These are phyloP conservation scores for Tephrocybe sp. DNA, from an alignment of 768 basidiomycete species.

Conservation along the genomic window DNA sequence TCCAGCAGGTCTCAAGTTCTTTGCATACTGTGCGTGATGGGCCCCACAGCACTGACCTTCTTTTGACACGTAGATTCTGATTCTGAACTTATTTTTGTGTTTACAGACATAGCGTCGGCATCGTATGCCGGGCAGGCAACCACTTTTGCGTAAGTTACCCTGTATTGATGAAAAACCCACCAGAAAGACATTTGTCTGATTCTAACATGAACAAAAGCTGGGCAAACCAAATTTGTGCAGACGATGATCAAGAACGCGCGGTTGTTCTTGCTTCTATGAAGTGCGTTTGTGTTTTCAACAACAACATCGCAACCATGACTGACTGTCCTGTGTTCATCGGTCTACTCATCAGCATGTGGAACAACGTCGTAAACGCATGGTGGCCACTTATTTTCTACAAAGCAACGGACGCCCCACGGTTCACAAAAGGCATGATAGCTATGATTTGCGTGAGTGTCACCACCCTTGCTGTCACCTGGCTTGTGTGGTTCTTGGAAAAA, in stretches of 20 bases:
- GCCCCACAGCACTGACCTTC: not conserved
- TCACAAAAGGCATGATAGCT: constrained; percentile 66
- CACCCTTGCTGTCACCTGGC: constrained; percentile 52
- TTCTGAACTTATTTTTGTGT: not conserved
- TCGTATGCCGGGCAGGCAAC: constrained; percentile 75
- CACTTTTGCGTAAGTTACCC: constrained; percentile 58
- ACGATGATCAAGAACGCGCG: constrained; percentile 67
- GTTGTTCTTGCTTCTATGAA: constrained; percentile 79
- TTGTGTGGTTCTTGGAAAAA: constrained; percentile 55
- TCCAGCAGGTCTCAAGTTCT: constrained; percentile 64
- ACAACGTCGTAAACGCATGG: constrained; percentile 66
- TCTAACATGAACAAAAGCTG: constrained; percentile 43
- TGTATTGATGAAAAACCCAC: not conserved
- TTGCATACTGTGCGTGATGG: constrained; percentile 60
- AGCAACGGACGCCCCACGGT: constrained; percentile 68
- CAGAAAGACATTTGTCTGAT: not conserved
- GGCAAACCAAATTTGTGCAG: constrained; percentile 77
- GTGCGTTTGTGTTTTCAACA: constrained; percentile 26
- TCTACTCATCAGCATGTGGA: constrained; percentile 52
- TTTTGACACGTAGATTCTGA: not conserved
- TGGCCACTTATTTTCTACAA: constrained; percentile 72
- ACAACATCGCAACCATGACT: not conserved
- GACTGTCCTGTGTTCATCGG: not conserved
- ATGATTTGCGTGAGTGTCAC: constrained; percentile 58
- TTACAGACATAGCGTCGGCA: constrained; percentile 54